phyloP scores from a whole-genome alignment of 2,329 filamentous ascomycete species.

The Coleophoma cylindrospora region DNA sequence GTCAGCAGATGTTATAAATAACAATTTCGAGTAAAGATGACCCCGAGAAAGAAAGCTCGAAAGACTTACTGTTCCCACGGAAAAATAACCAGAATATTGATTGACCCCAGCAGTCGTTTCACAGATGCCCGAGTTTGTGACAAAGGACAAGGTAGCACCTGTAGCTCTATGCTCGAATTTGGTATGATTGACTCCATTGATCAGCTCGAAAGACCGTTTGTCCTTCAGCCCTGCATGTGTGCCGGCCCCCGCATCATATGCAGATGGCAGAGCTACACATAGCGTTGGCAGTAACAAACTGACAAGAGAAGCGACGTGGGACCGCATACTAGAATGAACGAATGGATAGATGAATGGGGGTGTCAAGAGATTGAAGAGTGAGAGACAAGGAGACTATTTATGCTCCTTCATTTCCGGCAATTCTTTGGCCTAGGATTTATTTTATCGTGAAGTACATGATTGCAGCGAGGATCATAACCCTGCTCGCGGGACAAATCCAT shows the following conservation, averaged over 20 bases:
- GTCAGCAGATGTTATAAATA: neutral
- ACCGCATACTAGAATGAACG: conserved; percentile 9
- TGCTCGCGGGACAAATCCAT: neutral
- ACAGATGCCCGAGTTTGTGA: conserved; percentile 45
- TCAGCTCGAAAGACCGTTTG: conserved; percentile 26
- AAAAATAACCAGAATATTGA: conserved; percentile 45
- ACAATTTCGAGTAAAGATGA: conserved; percentile 20
- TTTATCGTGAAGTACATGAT: neutral
- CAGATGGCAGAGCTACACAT: conserved; percentile 8
- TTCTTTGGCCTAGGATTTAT: neutral
- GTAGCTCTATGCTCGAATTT: conserved; percentile 44
- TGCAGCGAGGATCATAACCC: neutral
- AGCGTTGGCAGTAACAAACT: conserved; percentile 8
- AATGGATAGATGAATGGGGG: neutral
- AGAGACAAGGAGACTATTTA: neutral
- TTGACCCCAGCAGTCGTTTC: conserved; percentile 45
- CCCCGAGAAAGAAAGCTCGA: neutral
- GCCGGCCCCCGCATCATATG: neutral
- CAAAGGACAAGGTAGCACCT: conserved; percentile 37
- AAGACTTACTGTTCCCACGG: conserved; percentile 29
- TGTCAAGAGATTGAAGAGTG: neutral
- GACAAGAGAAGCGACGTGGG: conserved; percentile 4
- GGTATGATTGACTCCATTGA: conserved; percentile 34
- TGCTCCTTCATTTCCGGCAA: neutral
- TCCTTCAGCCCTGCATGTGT: conserved; percentile 13